Evolutionary conservation across 2,329 filamentous ascomycete species (phyloP), one percentile per base, ranked within the genome.

Genomic region (Teratosphaeriaceae sp.): DNA sequence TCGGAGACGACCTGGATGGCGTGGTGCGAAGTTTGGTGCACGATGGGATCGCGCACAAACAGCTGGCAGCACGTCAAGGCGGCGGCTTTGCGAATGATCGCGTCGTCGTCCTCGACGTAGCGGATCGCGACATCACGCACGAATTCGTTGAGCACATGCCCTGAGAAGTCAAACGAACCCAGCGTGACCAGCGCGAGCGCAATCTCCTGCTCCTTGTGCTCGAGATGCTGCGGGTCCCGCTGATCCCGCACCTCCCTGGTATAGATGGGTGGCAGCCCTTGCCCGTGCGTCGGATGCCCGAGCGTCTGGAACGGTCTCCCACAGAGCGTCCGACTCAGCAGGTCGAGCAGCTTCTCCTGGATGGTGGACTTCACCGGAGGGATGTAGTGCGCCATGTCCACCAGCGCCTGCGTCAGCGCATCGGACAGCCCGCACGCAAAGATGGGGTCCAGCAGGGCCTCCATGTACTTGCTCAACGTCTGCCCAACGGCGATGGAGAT

Each of bases 331-430:
- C 90, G 80, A 64, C 92, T 97, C 29, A 98, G 76, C 77, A 98
- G 89, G 59, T 98, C 88, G 11, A 98, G 76, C 19, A 98, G 71
- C 54, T 92, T 83, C 58, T 96, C 90, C 60, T 98, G 92, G 30
- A 98, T 97, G 5, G 81, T 89, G 2, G 85, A 78, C 61, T 94
- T 92, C 44, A 96, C 88, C 0, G 94, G 88, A 0, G 90, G 92
- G 36, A 98, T 96, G 61, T 98, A 97, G 61, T 97, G 94, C 21
- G 92, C 92, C 86, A 98, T 96, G 59, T 98, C 94, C 18, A 97
- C 89, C 42, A 98, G 73, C 2, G 94, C 94, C 62, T 97, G 89
- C 0, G 90, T 96, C 19, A 98, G 76, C 53, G 94, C 92, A 44
- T 90, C 85, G 27, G 88, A 96, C 40, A 98, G 74, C 38, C 94